phyloP scores from a whole-genome alignment of 2,329 filamentous ascomycete genomes.

The Cryphonectria parasitica region DNA sequence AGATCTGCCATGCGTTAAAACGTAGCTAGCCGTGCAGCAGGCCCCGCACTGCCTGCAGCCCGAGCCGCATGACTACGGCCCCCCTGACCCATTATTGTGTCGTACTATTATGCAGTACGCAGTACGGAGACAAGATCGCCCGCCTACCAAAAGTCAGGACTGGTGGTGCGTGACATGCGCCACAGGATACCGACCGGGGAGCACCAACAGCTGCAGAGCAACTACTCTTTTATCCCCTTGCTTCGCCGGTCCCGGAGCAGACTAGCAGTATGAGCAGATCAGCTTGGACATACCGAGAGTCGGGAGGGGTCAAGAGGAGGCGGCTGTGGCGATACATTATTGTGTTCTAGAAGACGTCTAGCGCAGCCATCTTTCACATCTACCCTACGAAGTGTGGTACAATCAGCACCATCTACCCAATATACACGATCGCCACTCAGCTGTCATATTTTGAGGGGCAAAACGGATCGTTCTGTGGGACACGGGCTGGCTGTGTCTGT shows the following conservation, averaged over 20 bases:
- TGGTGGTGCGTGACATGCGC: neutral
- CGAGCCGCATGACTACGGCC: conserved; percentile 6
- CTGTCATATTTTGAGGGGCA: neutral
- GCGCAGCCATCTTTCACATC: neutral
- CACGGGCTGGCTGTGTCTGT: neutral
- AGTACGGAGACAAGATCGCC: neutral
- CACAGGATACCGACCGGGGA: neutral
- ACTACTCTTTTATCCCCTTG: neutral
- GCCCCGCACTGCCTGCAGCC: neutral
- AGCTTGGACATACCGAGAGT: neutral
- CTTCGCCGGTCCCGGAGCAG: neutral
- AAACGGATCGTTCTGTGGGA: neutral
- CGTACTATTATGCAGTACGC: neutral
- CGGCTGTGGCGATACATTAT: conserved; percentile 1
- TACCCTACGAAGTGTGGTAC: neutral
- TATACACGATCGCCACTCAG: neutral
- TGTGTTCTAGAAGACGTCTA: conserved; percentile 23
- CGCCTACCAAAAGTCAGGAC: conserved; percentile 3
- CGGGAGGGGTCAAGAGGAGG: neutral
- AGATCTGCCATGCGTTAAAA: conserved; percentile 1
- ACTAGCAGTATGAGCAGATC: neutral
- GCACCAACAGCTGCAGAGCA: neutral
- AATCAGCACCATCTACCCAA: neutral
- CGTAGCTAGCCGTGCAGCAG: conserved; percentile 4
- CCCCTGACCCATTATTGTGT: neutral